Percentiles rank a stretch among this genome's conserved stretches.
Conservation (phyloP, 495 filamentous ascomycete genomes). For the Zalerion maritima region DNA sequence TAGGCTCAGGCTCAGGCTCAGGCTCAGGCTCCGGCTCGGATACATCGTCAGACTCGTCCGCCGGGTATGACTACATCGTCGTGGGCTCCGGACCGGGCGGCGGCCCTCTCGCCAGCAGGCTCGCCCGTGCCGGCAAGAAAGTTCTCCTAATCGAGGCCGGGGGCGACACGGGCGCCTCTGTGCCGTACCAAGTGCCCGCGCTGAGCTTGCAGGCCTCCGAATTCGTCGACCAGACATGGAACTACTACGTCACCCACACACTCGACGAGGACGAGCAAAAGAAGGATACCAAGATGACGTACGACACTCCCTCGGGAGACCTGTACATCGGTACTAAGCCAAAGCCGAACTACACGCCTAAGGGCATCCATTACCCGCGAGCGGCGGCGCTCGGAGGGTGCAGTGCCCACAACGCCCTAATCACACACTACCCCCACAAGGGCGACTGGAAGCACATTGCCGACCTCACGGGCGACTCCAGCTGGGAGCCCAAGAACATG, state of each 20-base stretch:
- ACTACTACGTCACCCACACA: constrained; percentile 36
- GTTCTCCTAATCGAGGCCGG: constrained; percentile 52
- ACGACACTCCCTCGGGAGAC: constrained; percentile 22
- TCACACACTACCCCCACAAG: constrained; percentile 24
- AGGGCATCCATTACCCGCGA: constrained; percentile 33
- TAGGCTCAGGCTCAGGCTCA: too few relatives aligned
- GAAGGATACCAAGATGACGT: constrained; percentile 32
- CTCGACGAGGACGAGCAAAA: constrained; percentile 21
- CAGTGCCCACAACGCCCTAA: constrained; percentile 32
- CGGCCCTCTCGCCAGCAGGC: constrained; percentile 44
- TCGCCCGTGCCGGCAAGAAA: constrained; percentile 44
- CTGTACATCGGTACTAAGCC: constrained; percentile 25
- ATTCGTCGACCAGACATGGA: constrained; percentile 26
- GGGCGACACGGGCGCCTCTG: constrained; percentile 40
- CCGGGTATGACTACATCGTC: constrained; percentile 53
- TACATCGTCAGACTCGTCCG: too few relatives aligned
- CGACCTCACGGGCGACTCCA: constrained; percentile 22
- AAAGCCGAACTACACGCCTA: constrained; percentile 22
- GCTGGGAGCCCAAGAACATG: constrained; percentile 29
- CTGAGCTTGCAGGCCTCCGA: constrained; percentile 24
- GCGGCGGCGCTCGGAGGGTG: constrained; percentile 33
- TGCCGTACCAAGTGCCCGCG: constrained; percentile 27
- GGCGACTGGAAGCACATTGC: constrained; percentile 29
- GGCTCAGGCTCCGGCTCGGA: too few relatives aligned
- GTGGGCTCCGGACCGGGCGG: constrained; percentile 54